phyloP scores from a whole-genome alignment of 352 stramenopile species.

The Phytophthora lateralis region DNA sequence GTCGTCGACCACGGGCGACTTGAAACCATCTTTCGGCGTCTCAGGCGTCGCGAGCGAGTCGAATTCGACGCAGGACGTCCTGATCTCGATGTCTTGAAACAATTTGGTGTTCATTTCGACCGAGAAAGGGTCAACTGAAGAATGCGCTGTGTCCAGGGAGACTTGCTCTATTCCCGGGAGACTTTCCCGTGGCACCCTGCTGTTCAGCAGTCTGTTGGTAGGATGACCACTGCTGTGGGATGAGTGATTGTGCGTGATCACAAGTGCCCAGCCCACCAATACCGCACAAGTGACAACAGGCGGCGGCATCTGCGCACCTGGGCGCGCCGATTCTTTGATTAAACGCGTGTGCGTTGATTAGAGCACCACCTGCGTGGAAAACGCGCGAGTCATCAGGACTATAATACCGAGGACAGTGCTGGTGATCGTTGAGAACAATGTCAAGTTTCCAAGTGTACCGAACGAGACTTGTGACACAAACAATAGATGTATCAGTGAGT shows the following conservation, averaged over 20 bases:
- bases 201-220: too few relatives aligned
- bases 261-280: not conserved
- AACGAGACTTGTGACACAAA: too few relatives aligned
- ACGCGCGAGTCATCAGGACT: too few relatives aligned
- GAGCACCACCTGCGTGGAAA: too few relatives aligned
- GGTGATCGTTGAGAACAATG: too few relatives aligned
- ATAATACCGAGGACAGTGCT: too few relatives aligned
- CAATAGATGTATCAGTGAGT: too few relatives aligned
- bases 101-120: constrained; percentile 17
- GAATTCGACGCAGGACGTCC: constrained; percentile 22
- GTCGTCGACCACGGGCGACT: constrained; percentile 32
- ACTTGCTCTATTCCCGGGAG: constrained; percentile 11
- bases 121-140: not conserved
- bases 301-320: too few relatives aligned
- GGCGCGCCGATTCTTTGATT: too few relatives aligned
- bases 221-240: constrained; percentile 11
- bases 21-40: constrained; percentile 32
- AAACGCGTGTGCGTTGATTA: too few relatives aligned
- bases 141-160: constrained; percentile 1
- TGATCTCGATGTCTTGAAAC: constrained; percentile 15
- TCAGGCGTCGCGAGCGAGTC: constrained; percentile 29
- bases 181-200: constrained; percentile 5
- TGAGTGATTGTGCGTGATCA: constrained; percentile 15
- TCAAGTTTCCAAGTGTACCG: too few relatives aligned
- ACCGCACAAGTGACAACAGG: too few relatives aligned